Conservation (phyloP, 495 filamentous ascomycete genomes). For the Tuber microsphaerosporum region DNA sequence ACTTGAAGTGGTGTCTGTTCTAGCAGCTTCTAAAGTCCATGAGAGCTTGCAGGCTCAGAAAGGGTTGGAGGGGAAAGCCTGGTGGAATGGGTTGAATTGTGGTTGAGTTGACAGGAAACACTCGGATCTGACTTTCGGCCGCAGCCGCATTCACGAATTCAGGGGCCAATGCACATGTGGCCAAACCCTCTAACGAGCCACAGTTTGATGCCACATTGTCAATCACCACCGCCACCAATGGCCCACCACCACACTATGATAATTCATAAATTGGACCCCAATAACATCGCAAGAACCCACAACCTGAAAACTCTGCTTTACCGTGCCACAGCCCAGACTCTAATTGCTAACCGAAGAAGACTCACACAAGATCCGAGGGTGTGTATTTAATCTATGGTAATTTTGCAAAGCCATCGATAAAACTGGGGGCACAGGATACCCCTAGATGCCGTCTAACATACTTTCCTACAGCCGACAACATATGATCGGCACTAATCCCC, state of each 20-base stretch:
- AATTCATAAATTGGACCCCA: neutral
- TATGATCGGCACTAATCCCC: neutral
- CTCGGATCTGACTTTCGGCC: neutral
- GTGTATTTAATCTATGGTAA: constrained; percentile 1
- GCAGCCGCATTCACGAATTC: neutral
- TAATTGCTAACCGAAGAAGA: neutral
- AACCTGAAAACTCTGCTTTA: neutral
- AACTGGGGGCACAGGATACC: neutral
- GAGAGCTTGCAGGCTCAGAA: neutral
- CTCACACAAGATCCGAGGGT: neutral
- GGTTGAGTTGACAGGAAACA: neutral
- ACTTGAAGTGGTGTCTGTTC: neutral
- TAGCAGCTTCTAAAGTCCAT: neutral
- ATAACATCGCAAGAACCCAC: neutral
- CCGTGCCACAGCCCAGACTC: neutral
- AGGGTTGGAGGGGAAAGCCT: neutral
- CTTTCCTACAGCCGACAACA: neutral
- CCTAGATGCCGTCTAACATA: neutral
- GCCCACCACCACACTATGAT: neutral
- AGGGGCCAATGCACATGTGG: neutral
- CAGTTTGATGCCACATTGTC: neutral
- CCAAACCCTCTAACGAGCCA: neutral
- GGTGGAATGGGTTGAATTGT: neutral
- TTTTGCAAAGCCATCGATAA: neutral
- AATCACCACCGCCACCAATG: neutral